Evolutionary conservation across 345 rosid genomes (phyloP), one percentile per base, ranked within the genome.

Genomic region (Trapa bicornis): DNA sequence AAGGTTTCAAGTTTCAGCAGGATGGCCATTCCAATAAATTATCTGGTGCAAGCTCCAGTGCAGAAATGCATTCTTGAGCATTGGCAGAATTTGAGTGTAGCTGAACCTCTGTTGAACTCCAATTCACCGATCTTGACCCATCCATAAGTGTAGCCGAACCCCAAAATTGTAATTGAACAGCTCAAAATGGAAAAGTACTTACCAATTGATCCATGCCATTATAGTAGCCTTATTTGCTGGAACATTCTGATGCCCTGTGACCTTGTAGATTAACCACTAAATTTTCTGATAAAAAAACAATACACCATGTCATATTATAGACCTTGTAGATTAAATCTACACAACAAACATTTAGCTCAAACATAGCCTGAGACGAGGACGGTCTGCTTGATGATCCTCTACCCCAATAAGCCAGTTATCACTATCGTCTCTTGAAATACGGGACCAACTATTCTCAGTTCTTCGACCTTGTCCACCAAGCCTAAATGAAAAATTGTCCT

Each of bases 261-360:
- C 99, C 96, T 97, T 96, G 65, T 95, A 91, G 71, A 54, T 82
- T 79, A 90, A 65, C 99, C 96, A 52, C 99, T 96, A 38, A 91
- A 91, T 71, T 80, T 58, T 73, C 96, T 85, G 63, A 4, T 22
- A 58, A 58, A 6, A 11, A 16, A 58, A 38, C 5, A 58, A 58
- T 33, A 35, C 35, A 3, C 7, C 63, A 58, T 58, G 38, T 58
- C 63, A 58, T 4, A 11, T 4, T 9, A 58, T 12, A 5, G 3
- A 35, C 2, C 6, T 5, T 50, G 16, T 14, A 22, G 32, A 17
- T 53, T 53, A 53, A 8, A 9, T 10, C 3, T 10, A 5, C 33
- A 6, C 16, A 58, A 32, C 10, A 29, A 35, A 58, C 38, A 58
- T 33, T 35, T 11, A 8, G 15, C 63, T 58, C 35, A 11, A 47